Evolutionary conservation across 2,329 filamentous ascomycete species (phyloP), one percentile per base, ranked within the genome.

Genomic region (Penicillium sp.): DNA sequence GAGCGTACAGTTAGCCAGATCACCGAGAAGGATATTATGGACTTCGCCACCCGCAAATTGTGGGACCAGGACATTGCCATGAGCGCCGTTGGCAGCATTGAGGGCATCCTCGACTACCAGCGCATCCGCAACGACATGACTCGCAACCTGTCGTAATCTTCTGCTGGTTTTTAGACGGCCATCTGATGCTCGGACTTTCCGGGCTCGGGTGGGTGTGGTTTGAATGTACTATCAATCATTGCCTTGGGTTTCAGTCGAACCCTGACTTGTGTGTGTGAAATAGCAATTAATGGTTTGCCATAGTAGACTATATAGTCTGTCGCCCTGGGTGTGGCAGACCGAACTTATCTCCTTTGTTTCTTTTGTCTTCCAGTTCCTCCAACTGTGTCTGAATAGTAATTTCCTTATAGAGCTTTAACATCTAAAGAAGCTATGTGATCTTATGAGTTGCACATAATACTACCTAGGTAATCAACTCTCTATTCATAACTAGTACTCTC

Each of bases 61-160:
- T 98, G 93, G 93, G 93, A 98, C 75, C 86, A 91, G 74, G 93
- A 98, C 70, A 78, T 98, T 63, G 93, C 93, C 64, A 80, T 98
- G 70, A 90, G 85, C 69, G 93, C 91, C 27, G 87, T 97, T 58
- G 93, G 93, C 59, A 85, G 82, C 75, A 89, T 97, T 66, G 93
- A 97, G 80, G 91, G 84, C 68, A 69, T 84, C 58, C 69, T 84
- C 53, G 79, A 73, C 62, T 73, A 72, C 64, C 63, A 71, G 57
- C 66, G 71, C 51, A 70, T 74, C 60, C 79, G 89, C 69, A 84
- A 81, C 71, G 89, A 93, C 69, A 93, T 93, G 86, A 89, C 82
- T 77, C 84, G 89, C 72, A 91, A 88, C 76, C 46, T 59, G 49
- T 59, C 57, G 35, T 59, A 50, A 34, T 53, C 42, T 50, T 50